Evolutionary conservation across 176 grass and related monocot genomes (phyloP).

Genomic region (Puya raimondii): DNA sequence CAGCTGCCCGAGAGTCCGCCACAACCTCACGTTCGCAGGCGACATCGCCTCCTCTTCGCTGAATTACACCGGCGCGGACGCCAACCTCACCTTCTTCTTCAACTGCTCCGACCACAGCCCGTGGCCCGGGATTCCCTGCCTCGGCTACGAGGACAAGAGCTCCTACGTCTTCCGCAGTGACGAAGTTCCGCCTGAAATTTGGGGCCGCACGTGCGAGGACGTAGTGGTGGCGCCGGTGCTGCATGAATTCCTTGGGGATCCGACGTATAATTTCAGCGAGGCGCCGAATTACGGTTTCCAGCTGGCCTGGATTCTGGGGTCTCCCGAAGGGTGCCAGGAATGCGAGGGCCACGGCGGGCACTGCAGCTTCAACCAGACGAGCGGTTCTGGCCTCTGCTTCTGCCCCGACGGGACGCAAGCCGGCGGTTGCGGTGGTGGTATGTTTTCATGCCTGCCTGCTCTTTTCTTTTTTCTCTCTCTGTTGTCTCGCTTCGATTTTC

Average conservation of each 20-base stretch:
- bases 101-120: background rate
- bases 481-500: too few relatives aligned
- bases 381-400: background rate
- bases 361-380: constrained; percentile 12
- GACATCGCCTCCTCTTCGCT: background rate
- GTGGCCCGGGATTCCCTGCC: background rate
- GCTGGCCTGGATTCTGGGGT: background rate
- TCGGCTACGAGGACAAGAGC: fast-evolving
- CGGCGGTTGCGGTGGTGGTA: background rate
- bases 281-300: background rate
- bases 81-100: constrained; percentile 9
- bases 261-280: background rate
- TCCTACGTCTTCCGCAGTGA: background rate
- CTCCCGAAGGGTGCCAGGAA: background rate
- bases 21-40: background rate
- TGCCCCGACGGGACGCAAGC: background rate
- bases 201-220: background rate
- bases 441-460: too few relatives aligned
- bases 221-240: background rate
- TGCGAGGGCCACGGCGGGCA: background rate
- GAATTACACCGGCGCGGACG: background rate
- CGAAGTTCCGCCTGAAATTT: too few relatives aligned
- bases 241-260: background rate
- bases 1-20: background rate
- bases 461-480: too few relatives aligned